Evolutionary conservation across 2,329 filamentous ascomycete genomes (phyloP).

Genomic region (Colletotrichum kahawae): DNA sequence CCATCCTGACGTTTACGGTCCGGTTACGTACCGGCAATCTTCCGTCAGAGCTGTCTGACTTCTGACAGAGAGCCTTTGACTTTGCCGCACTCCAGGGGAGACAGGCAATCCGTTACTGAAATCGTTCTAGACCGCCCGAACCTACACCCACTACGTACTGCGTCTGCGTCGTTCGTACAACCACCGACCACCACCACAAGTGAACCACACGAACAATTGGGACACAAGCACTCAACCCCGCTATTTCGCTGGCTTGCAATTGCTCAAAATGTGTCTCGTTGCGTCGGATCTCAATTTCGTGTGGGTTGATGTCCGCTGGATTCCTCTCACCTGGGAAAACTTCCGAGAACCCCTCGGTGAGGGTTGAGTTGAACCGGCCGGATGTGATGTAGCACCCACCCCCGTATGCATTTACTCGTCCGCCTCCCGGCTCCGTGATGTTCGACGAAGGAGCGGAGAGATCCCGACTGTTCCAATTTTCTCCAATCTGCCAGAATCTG

Average conservation of each 20-base stretch:
- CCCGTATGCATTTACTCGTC: neutral
- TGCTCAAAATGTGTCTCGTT: neutral
- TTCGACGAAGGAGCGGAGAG: neutral
- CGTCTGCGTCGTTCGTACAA: no score
- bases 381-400: neutral
- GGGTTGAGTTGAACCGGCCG: neutral
- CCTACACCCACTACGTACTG: neutral
- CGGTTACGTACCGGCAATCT: constrained; percentile 1
- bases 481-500: neutral
- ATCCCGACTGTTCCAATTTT: neutral
- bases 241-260: neutral
- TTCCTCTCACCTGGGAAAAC: neutral
- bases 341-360: constrained; percentile 8
- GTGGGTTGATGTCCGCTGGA: neutral
- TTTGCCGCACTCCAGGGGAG: neutral
- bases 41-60: constrained; percentile 4
- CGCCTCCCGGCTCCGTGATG: neutral
- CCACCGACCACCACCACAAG: neutral
- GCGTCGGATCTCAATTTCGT: neutral
- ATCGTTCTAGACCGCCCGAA: neutral
- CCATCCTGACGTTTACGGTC: constrained; percentile 1
- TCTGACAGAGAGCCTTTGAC: neutral
- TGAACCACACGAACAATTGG: neutral
- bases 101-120: constrained; percentile 7
- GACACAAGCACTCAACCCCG: neutral